Conservation (phyloP, 2,329 filamentous ascomycete species). For the Colletotrichum sp. region DNA sequence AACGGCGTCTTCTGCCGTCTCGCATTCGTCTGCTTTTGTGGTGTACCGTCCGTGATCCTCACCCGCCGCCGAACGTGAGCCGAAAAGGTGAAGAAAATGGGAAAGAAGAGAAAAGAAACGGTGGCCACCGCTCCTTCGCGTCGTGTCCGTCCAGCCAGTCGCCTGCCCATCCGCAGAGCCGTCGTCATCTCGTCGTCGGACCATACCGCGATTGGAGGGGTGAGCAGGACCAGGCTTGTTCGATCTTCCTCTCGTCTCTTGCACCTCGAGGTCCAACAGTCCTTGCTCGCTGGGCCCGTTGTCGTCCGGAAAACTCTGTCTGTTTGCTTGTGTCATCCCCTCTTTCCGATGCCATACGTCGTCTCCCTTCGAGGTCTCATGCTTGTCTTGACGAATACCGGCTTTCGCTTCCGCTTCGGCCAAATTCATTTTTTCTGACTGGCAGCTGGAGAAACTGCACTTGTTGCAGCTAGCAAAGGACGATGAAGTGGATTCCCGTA, state of each 20-base stretch:
- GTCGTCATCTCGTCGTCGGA: constrained; percentile 8
- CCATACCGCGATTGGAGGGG: background rate
- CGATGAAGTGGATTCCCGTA: background rate
- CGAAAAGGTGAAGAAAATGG: background rate
- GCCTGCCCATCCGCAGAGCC: background rate
- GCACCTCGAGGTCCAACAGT: background rate
- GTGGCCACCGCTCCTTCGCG: background rate
- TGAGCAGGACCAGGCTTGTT: background rate
- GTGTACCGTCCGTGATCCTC: background rate
- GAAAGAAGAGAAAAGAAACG: background rate
- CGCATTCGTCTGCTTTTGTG: background rate
- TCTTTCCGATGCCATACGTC: background rate
- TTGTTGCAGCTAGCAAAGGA: background rate
- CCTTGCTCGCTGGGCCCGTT: background rate
- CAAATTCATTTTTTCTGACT: background rate
- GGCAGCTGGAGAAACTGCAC: background rate
- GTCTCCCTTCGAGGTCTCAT: background rate
- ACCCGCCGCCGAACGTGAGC: background rate
- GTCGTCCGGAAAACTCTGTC: constrained; percentile 9
- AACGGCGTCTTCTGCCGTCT: background rate
- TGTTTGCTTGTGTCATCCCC: background rate
- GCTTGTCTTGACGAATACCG: background rate
- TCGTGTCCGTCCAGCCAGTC: background rate
- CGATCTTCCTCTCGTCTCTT: background rate
- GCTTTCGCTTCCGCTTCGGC: constrained; percentile 1